Evolutionary conservation across 2,329 filamentous ascomycete species (phyloP), one percentile per base, ranked within the genome.

Genomic region (Trichoderma asperellum): DNA sequence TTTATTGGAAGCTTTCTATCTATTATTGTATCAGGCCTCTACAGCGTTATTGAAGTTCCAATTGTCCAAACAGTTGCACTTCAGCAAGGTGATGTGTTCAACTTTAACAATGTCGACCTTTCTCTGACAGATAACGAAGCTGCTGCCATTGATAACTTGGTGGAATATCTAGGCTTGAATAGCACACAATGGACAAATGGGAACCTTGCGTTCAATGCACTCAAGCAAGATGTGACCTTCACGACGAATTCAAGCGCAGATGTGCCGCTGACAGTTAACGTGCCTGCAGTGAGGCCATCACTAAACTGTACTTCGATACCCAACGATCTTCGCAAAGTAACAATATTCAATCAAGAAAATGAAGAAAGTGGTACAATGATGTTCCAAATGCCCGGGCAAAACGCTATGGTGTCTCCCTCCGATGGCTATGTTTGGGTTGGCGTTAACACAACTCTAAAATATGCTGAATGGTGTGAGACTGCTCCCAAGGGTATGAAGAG

Each of bases 1-100:
- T 67, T 67, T 3, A 16, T 59, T 34, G 64, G 64, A 21, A 59
- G 55, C 12, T 67, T 67, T 52, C 40, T 67, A 1, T 52, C 64
- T 24, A 67, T 67, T 11, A 52, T 67, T 29, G 55, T 67, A 32
- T 67, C 64, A 18, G 64, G 64, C 24, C 64, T 67, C 6, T 67
- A 67, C 27, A 67, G 55, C 16, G 55, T n/a, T 5, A 52, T 29
- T 16, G 43, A 34, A n/a, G 55, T 67, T 10, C 16, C 32, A 2
- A 29, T 52, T 37, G n/a, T 21, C 16, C 55, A 52, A 12, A 37
- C 24, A 16, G 18, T 67, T 10, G 37, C 55, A 32, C 29, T 67
- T 37, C 29, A 56, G 21, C 64, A 67, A 7, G 11, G 27, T 5
- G 64, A 67, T 55, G 27, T 21, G 16, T 67, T 67, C 55, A 67